Evolutionary conservation across 371 early-diverging fungal species (phyloP).

Genomic region (Dinochytrium kinnereticum): DNA sequence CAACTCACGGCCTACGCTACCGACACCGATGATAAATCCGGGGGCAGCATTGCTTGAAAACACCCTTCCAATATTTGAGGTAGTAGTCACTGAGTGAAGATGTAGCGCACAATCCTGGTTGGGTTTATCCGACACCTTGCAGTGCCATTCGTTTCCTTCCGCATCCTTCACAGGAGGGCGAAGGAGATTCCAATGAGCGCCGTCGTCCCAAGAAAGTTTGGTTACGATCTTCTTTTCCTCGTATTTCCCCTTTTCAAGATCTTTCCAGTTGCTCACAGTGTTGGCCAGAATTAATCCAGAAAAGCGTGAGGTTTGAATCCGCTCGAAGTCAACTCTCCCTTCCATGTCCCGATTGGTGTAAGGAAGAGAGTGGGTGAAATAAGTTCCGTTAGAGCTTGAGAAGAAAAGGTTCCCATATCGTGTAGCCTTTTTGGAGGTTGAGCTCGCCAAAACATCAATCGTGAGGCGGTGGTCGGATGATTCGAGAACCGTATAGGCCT

Average conservation of each 20-base stretch:
- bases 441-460: conserved; percentile 65
- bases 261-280: conserved; percentile 71
- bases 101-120: conserved; percentile 72
- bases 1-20: conserved; percentile 79
- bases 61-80: conserved; percentile 63
- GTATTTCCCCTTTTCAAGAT: conserved; percentile 53
- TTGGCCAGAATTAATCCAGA: conserved; percentile 88
- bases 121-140: conserved; percentile 25
- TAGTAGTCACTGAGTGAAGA: conserved; percentile 81
- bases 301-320: conserved; percentile 69
- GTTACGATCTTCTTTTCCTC: conserved; percentile 69
- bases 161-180: conserved; percentile 58
- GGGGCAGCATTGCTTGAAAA: conserved; percentile 78
- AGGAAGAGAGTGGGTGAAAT: conserved; percentile 76
- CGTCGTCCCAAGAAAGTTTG: conserved; percentile 89
- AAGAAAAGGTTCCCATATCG: conserved; percentile 74
- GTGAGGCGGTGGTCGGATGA: conserved; percentile 68
- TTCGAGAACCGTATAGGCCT: conserved; percentile 81
- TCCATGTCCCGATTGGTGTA: conserved; percentile 74
- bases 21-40: conserved; percentile 90
- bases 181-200: conserved; percentile 74
- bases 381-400: conserved; percentile 90
- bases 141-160: conserved; percentile 54
- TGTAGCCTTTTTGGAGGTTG: conserved; percentile 30
- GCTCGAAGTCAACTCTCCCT: conserved; percentile 90